phyloP scores from a whole-genome alignment of 441 rosid species.

The Isatis lusitanica region DNA sequence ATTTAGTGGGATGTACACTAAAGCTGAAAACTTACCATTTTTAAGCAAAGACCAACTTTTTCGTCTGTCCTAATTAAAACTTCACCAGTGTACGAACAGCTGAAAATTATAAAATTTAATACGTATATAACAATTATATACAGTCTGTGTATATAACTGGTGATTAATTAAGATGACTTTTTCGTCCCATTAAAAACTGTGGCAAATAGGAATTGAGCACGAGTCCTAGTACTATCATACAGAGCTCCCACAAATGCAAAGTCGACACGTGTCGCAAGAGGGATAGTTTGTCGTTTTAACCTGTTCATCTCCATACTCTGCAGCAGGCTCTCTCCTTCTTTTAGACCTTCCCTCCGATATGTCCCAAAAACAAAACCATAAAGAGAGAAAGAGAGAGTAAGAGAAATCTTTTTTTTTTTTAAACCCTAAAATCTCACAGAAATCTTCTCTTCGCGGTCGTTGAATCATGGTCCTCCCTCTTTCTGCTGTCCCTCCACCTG shows the following conservation, averaged over 20 bases:
- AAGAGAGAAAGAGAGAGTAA: too few relatives aligned
- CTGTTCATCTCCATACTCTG: neutral
- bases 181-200: too few relatives aligned
- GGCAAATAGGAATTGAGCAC: too few relatives aligned
- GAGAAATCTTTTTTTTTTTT: too few relatives aligned
- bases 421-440: neutral
- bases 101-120: neutral
- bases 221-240: neutral
- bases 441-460: neutral
- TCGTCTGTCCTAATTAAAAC: neutral
- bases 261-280: neutral
- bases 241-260: neutral
- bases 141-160: too few relatives aligned
- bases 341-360: neutral
- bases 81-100: neutral
- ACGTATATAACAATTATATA: neutral
- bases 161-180: too few relatives aligned
- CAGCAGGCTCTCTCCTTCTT: neutral
- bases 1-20: neutral
- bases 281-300: constrained; percentile 2
- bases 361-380: neutral
- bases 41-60: neutral
- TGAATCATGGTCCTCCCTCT: constrained; percentile 3
- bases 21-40: constrained; percentile 15
- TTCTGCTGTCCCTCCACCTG: neutral